A percentile compares a stretch with the other conserved stretches of the same genome.
Evolutionary conservation across 176 grass and related monocot genomes (phyloP).

Genomic region (Saccharum spontaneum): DNA sequence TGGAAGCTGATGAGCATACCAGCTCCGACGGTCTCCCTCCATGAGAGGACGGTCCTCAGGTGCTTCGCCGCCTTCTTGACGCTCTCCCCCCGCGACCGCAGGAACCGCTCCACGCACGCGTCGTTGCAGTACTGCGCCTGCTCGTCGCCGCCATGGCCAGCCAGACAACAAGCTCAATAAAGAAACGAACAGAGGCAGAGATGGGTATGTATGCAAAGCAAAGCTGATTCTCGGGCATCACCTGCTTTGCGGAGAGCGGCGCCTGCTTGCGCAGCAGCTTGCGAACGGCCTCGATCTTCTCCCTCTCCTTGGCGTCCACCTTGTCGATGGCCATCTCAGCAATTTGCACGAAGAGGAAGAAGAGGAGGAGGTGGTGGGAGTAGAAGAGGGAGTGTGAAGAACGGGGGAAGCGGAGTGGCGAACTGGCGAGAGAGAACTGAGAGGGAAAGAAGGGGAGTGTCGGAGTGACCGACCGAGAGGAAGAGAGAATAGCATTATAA

Average conservation of each 20-base stretch:
- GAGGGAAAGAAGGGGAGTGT: neutral
- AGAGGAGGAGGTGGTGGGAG: neutral
- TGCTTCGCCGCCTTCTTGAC: conserved; percentile 96
- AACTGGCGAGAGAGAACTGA: neutral
- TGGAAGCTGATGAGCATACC: conserved; percentile 36
- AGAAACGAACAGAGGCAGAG: neutral
- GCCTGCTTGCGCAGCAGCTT: conserved; percentile 84
- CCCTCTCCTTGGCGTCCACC: conserved; percentile 68
- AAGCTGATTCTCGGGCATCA: neutral
- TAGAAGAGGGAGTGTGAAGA: conserved; percentile 15
- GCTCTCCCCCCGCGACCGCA: conserved; percentile 64
- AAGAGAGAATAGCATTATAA: conserved; percentile 39
- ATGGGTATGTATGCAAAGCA: neutral
- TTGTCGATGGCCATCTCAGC: conserved; percentile 69
- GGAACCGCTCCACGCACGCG: conserved; percentile 77
- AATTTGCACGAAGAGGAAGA: neutral
- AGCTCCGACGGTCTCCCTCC: conserved; percentile 83
- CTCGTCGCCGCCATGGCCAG: neutral
- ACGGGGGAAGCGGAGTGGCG: neutral
- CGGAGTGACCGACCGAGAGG: neutral
- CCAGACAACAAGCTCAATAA: neutral
- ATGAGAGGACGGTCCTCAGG: conserved; percentile 77
- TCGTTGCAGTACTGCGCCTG: conserved; percentile 98
- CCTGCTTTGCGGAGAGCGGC: conserved; percentile 83
- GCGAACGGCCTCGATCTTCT: conserved; percentile 74